Evolutionary conservation across 805 yeast genomes (phyloP).

Genomic region (Hemisphaericaspora nanyangensis): DNA sequence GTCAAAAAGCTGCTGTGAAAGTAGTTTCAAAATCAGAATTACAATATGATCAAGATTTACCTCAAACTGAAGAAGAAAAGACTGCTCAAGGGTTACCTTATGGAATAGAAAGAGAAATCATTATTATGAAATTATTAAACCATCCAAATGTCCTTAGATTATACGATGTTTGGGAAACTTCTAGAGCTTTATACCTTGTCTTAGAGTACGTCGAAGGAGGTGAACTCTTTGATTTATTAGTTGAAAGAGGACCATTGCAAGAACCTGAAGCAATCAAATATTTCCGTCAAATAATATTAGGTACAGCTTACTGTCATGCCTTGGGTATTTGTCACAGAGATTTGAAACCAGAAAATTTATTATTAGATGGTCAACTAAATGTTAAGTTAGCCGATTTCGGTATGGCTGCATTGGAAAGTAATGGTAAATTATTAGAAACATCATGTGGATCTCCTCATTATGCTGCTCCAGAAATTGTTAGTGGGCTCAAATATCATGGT

Average conservation of each 20-base stretch:
- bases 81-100: slow-evolving; percentile 64
- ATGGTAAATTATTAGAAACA: slow-evolving; percentile 67
- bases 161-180: slow-evolving; percentile 97
- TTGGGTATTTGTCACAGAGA: slow-evolving; percentile 80
- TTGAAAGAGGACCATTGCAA: slow-evolving; percentile 63
- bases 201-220: slow-evolving; percentile 88
- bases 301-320: slow-evolving; percentile 78
- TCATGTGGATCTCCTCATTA: slow-evolving; percentile 88
- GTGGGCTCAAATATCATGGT: slow-evolving; percentile 76
- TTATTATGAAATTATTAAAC: slow-evolving; percentile 91
- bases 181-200: slow-evolving; percentile 77
- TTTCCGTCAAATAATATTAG: slow-evolving; percentile 72
- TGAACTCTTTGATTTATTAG: slow-evolving; percentile 72
- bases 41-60: slow-evolving; percentile 37
- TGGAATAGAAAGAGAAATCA: slow-evolving; percentile 96
- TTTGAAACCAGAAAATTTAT: slow-evolving; percentile 74
- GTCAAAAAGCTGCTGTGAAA: slow-evolving; percentile 79
- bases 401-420: slow-evolving; percentile 81
- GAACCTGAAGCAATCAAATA: slow-evolving; percentile 74
- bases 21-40: slow-evolving; percentile 67
- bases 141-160: slow-evolving; percentile 92
- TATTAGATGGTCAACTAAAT: slow-evolving; percentile 61
- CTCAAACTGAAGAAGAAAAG: slow-evolving; percentile 1
- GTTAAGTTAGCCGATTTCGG: slow-evolving; percentile 85
- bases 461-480: slow-evolving; percentile 84